Percentiles rank a stretch among this genome's conserved stretches.
phyloP scores from a whole-genome alignment of 73 alveolate species.

The Paramecium bursaria region DNA sequence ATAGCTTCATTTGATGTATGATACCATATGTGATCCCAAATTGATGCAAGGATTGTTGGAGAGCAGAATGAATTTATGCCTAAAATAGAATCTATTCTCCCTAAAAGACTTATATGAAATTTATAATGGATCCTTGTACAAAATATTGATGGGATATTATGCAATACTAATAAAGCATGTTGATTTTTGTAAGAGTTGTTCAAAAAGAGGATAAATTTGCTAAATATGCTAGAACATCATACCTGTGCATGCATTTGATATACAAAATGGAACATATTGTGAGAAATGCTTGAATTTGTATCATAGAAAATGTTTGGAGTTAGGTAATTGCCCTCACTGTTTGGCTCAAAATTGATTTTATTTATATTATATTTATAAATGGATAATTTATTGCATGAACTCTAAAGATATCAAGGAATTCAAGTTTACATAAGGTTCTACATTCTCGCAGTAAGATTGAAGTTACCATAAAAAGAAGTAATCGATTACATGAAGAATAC shows the following conservation, averaged over 20 bases:
- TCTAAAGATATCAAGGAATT: too few species aligned
- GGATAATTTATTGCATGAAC: too few species aligned
- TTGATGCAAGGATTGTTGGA: constrained; percentile 35
- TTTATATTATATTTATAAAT: not conserved
- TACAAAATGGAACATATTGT: constrained; percentile 60
- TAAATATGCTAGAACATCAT: constrained; percentile 1
- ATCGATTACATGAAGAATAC: too few species aligned
- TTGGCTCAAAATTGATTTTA: constrained; percentile 38
- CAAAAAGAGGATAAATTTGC: constrained; percentile 63
- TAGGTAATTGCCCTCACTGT: constrained; percentile 54
- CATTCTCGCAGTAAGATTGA: too few species aligned
- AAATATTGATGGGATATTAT: constrained; percentile 59
- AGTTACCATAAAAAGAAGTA: too few species aligned
- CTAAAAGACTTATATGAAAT: constrained; percentile 69
- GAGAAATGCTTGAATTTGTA: constrained; percentile 59
- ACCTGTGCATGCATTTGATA: constrained; percentile 64
- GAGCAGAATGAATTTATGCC: constrained; percentile 36
- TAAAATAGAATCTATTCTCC: constrained; percentile 58
- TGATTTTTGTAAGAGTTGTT: constrained; percentile 59
- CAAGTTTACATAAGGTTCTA: too few species aligned
- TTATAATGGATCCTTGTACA: constrained; percentile 57
- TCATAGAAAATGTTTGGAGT: constrained; percentile 61
- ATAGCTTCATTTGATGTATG: constrained; percentile 60
- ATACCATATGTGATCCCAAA: constrained; percentile 68
- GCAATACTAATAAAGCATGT: constrained; percentile 52